phyloP scores from a whole-genome alignment of 169 alveolate species.

The Cryptosporidium felis region DNA sequence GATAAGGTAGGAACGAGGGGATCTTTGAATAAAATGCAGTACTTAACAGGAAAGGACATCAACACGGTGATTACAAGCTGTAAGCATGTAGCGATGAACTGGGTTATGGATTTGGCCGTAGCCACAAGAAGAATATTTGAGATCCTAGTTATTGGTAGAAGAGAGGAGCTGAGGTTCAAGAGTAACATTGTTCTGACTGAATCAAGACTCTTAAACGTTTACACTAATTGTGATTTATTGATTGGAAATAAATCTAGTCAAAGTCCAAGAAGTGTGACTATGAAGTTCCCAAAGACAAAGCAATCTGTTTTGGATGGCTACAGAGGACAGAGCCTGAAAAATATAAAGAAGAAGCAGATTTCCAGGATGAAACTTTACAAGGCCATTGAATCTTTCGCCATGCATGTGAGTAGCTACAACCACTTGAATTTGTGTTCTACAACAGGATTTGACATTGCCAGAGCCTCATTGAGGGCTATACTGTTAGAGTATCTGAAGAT shows the following conservation, averaged over 20 bases:
- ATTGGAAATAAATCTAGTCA: neutral
- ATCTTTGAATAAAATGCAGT: no score
- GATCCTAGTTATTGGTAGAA: neutral
- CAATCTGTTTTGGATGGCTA: neutral
- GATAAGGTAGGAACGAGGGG: no score
- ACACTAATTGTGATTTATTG: neutral
- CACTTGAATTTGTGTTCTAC: neutral
- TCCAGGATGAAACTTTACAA: neutral
- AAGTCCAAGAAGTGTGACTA: neutral
- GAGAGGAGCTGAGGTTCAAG: neutral
- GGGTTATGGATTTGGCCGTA: neutral
- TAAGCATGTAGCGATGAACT: neutral
- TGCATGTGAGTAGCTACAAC: neutral
- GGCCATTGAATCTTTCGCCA: neutral
- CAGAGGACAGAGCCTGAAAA: neutral
- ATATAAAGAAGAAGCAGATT: neutral
- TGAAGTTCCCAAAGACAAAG: neutral
- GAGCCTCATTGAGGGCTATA: neutral
- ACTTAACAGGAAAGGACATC: no score
- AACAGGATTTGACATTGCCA: constrained; percentile 7
- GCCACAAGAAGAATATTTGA: neutral
- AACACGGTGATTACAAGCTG: neutral
- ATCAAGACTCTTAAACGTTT: neutral
- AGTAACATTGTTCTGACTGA: neutral
- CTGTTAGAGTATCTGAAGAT: neutral